A percentile compares a stretch with the other conserved stretches of the same genome.
These are phyloP conservation scores for Citrus glauca DNA, from an alignment of 345 rosid species.

Conservation along the genomic window DNA sequence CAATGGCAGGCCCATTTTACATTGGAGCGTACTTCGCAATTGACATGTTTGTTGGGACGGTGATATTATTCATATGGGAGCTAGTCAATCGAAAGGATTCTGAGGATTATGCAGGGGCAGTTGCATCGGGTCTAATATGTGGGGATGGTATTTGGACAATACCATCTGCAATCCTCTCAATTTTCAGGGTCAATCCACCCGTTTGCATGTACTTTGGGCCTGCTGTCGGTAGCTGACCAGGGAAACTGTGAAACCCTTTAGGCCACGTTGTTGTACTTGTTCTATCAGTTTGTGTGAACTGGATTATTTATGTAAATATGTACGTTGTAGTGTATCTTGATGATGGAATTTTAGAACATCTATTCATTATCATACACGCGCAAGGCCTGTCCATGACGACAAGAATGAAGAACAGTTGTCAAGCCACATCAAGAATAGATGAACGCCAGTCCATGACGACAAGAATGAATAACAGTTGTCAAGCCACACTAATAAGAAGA, in stretches of 20 bases:
- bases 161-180: slow-evolving; percentile 84
- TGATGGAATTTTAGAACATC: too few species aligned
- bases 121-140: slow-evolving; percentile 87
- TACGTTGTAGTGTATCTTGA: too few species aligned
- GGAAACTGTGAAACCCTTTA: background rate
- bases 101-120: slow-evolving; percentile 73
- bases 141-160: slow-evolving; percentile 94
- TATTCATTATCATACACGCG: too few species aligned
- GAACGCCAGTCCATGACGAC: too few species aligned
- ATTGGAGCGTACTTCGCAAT: slow-evolving; percentile 93
- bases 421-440: too few species aligned
- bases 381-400: too few species aligned
- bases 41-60: slow-evolving; percentile 89
- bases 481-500: too few species aligned
- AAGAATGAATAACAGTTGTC: too few species aligned
- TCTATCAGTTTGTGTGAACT: too few species aligned
- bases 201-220: slow-evolving; percentile 95
- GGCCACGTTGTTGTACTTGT: too few species aligned
- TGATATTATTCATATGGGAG: slow-evolving; percentile 79
- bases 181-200: slow-evolving; percentile 82
- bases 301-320: too few species aligned
- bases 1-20: slow-evolving; percentile 91
- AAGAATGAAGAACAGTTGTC: too few species aligned
- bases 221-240: slow-evolving; percentile 34
- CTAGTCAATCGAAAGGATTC: slow-evolving; percentile 60